These are phyloP conservation scores for Geotrichum histeridarum DNA, from an alignment of 1,139 yeast species.

Conservation along the genomic window DNA sequence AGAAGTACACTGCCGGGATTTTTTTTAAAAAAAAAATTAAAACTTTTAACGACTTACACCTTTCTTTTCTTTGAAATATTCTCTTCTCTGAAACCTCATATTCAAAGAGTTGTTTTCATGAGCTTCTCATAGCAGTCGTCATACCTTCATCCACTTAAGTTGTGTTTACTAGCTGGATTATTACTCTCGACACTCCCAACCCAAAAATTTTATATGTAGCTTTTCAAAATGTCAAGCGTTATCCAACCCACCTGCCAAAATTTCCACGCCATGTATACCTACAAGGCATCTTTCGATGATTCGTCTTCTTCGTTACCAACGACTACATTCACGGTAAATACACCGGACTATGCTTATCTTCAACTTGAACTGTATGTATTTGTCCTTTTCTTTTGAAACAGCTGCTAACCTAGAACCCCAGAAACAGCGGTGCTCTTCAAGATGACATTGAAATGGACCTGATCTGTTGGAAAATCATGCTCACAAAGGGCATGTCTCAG, in stretches of 20 bases:
- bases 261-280: slow-evolving; percentile 15
- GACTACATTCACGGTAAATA: not conserved
- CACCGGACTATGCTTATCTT: slow-evolving; percentile 41
- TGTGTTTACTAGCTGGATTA: not conserved
- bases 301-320: not conserved
- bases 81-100: too few species aligned
- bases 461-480: slow-evolving; percentile 43
- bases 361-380: slow-evolving; percentile 36
- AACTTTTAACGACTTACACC: too few species aligned
- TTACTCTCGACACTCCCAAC: not conserved
- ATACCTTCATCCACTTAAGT: not conserved
- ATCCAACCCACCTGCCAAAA: slow-evolving; percentile 9
- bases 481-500: slow-evolving; percentile 37
- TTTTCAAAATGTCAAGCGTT: not conserved
- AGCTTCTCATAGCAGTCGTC: too few species aligned
- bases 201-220: not conserved
- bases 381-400: not conserved
- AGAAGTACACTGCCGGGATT: too few species aligned
- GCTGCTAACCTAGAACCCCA: not conserved
- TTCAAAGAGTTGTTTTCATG: too few species aligned
- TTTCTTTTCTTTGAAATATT: too few species aligned
- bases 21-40: too few species aligned
- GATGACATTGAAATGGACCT: slow-evolving; percentile 33
- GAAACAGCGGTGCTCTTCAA: slow-evolving; percentile 3
- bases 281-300: slow-evolving; percentile 5